Conservation (phyloP, 75 land plant species). For the Sequoiadendron giganteum region DNA sequence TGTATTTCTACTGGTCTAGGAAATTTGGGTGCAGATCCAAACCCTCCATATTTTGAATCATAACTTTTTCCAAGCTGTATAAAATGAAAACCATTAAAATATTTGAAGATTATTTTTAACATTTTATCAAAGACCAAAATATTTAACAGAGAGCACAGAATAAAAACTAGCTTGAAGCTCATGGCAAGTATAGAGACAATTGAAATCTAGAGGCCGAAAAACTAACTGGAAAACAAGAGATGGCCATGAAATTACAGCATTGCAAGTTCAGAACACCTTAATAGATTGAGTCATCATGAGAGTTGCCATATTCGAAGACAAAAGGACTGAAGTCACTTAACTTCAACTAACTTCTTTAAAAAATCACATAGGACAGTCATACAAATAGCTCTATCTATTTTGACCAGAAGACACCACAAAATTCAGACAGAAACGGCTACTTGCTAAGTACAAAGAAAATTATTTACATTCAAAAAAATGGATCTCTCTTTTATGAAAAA, state of each 20-base stretch:
- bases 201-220: neutral
- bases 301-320: neutral
- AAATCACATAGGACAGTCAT: neutral
- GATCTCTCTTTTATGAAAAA: neutral
- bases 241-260: neutral
- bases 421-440: neutral
- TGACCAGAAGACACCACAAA: neutral
- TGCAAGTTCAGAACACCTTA: neutral
- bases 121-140: neutral
- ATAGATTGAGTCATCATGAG: neutral
- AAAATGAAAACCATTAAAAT: conserved; percentile 1
- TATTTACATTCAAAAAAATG: neutral
- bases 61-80: conserved; percentile 68
- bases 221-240: neutral
- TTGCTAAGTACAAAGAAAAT: neutral
- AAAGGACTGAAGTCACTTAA: neutral
- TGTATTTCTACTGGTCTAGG: conserved; percentile 93
- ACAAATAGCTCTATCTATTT: neutral
- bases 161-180: neutral
- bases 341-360: neutral
- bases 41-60: conserved; percentile 79
- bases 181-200: neutral
- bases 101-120: neutral
- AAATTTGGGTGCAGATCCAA: conserved; percentile 96
- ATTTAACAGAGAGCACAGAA: neutral